Percentiles rank a stretch among this genome's conserved stretches.
Evolutionary conservation across 176 grass and related monocot genomes (phyloP).

Genomic region (Microstegium vimineum): DNA sequence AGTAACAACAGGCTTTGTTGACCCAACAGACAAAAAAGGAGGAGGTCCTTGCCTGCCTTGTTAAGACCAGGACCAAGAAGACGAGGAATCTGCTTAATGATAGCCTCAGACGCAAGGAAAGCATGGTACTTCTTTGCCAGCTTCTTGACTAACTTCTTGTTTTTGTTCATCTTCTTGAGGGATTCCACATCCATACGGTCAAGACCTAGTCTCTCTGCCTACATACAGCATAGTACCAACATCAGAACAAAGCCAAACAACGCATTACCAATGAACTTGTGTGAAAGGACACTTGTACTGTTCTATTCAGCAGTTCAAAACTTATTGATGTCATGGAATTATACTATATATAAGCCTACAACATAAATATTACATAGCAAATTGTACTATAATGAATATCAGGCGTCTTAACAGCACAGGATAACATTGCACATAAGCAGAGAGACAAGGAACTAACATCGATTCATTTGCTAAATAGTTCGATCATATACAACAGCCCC

Average conservation of each 20-base stretch:
- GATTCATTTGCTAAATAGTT: neutral
- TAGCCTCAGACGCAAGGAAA: slow-evolving; percentile 85
- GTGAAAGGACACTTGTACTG: neutral
- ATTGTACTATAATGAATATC: too few species aligned
- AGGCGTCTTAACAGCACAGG: neutral
- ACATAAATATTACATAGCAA: too few species aligned
- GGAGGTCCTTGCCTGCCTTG: slow-evolving; percentile 64
- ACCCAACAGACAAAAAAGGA: neutral
- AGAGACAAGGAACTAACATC: neutral
- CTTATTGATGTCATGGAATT: neutral
- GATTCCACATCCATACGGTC: slow-evolving; percentile 88
- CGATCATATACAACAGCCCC: neutral
- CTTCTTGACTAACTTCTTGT: slow-evolving; percentile 93
- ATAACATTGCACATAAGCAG: neutral
- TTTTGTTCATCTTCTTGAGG: slow-evolving; percentile 95
- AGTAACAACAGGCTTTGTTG: neutral
- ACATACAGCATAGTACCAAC: neutral
- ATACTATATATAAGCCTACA: neutral
- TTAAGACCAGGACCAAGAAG: slow-evolving; percentile 96
- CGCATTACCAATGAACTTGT: neutral
- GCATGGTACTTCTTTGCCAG: slow-evolving; percentile 93
- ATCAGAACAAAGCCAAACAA: neutral
- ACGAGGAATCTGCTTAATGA: slow-evolving; percentile 92
- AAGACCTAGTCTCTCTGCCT: slow-evolving; percentile 71
- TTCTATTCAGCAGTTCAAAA: neutral